Conservation (phyloP, 73 alveolate genomes). For the Paramecium octaurelia region DNA sequence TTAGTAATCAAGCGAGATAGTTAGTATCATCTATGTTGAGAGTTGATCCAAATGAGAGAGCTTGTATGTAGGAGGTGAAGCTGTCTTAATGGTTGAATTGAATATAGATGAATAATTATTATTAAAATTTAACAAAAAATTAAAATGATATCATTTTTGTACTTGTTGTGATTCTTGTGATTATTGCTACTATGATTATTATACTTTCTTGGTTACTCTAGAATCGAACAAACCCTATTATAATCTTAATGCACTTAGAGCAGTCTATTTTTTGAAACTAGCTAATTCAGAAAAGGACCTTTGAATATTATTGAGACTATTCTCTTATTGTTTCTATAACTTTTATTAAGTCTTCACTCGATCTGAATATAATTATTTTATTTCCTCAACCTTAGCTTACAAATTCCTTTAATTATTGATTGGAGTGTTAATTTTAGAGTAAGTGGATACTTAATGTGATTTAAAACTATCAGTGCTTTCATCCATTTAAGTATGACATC, state of each 20-base stretch:
- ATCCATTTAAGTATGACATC: slow-evolving; percentile 44
- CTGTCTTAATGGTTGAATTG: slow-evolving; percentile 34
- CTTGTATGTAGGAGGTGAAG: slow-evolving; percentile 46
- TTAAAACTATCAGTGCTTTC: slow-evolving; percentile 52
- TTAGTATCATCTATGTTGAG: slow-evolving; percentile 53
- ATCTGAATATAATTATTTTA: slow-evolving; percentile 16
- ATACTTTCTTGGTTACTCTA: slow-evolving; percentile 14
- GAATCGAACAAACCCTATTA: slow-evolving; percentile 28
- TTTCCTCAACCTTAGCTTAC: slow-evolving; percentile 8
- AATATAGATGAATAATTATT: background rate
- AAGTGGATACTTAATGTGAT: slow-evolving; percentile 2
- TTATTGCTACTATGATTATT: background rate
- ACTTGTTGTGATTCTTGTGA: background rate
- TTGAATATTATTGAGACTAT: background rate
- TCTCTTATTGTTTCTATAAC: background rate
- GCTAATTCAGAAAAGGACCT: slow-evolving; percentile 49
- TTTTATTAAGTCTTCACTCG: slow-evolving; percentile 6
- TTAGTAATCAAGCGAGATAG: slow-evolving; percentile 50
- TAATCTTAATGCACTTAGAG: slow-evolving; percentile 34
- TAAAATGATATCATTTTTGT: background rate
- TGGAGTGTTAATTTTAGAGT: slow-evolving; percentile 28
- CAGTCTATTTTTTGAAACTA: slow-evolving; percentile 34
- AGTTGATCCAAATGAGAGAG: slow-evolving; percentile 57
- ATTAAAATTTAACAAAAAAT: background rate
- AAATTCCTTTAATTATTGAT: background rate